A percentile compares a stretch with the other conserved stretches of the same genome.
phyloP scores from a whole-genome alignment of 2,329 filamentous ascomycete genomes.

The Fusarium fujikuroi region DNA sequence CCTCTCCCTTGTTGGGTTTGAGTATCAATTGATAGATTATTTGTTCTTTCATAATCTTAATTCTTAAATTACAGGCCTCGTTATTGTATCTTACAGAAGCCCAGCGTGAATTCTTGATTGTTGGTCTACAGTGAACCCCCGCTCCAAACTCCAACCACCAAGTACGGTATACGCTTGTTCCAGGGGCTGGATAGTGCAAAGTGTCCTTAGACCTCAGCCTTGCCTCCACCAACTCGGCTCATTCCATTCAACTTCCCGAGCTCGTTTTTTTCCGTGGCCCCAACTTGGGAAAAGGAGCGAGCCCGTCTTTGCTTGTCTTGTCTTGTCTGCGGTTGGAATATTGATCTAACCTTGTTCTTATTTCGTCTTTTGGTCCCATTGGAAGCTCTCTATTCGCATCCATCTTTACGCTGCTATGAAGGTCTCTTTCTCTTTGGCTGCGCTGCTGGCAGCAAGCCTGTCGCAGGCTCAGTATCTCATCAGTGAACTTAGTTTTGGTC shows the following conservation, averaged over 20 bases:
- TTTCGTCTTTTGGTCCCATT: slow-evolving; percentile 10
- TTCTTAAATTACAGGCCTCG: neutral
- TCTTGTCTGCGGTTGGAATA: slow-evolving; percentile 6
- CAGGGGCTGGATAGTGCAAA: slow-evolving; percentile 43
- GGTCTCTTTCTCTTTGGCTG: slow-evolving; percentile 52
- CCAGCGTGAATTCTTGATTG: neutral
- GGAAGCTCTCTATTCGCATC: slow-evolving; percentile 20
- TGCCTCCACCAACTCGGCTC: slow-evolving; percentile 32
- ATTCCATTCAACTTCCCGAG: slow-evolving; percentile 14
- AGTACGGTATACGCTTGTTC: slow-evolving; percentile 13
- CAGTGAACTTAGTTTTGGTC: slow-evolving; percentile 81
- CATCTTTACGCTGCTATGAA: slow-evolving; percentile 56
- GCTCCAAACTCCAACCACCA: slow-evolving; percentile 12
- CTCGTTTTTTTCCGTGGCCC: slow-evolving; percentile 5
- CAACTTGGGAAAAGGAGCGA: slow-evolving; percentile 17
- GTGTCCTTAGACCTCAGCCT: slow-evolving; percentile 48
- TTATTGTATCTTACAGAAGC: neutral
- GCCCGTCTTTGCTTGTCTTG: slow-evolving; percentile 3
- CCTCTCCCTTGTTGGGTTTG: neutral
- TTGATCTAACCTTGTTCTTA: slow-evolving; percentile 18
- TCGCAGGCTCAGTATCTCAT: slow-evolving; percentile 74
- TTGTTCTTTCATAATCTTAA: neutral
- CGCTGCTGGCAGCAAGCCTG: slow-evolving; percentile 58
- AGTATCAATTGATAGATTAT: neutral
- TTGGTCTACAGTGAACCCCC: neutral